A percentile compares a stretch with the other conserved stretches of the same genome.
phyloP scores from a whole-genome alignment of 2,329 filamentous ascomycete species.

The Monilinia polystroma region DNA sequence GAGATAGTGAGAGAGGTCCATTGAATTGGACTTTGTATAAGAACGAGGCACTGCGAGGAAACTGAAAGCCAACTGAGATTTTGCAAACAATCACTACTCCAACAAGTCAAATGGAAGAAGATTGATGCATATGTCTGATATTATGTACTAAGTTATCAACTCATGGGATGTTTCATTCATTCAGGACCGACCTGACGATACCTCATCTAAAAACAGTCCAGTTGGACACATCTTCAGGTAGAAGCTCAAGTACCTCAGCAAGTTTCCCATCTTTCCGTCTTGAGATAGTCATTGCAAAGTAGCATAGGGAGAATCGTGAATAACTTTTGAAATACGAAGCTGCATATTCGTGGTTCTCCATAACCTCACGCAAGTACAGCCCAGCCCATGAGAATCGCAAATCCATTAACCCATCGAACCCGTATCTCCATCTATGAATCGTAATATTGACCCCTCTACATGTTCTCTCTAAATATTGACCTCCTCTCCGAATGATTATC shows the following conservation, averaged over 20 bases:
- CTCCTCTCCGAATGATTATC: slow-evolving; percentile 66
- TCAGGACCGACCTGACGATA: background rate
- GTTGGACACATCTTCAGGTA: slow-evolving; percentile 1
- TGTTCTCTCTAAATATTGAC: slow-evolving; percentile 69
- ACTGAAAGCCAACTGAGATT: background rate
- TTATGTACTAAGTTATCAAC: background rate
- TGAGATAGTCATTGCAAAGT: background rate
- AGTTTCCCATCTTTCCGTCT: background rate
- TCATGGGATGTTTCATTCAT: background rate
- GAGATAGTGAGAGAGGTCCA: background rate
- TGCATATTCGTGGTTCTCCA: background rate
- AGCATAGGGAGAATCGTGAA: background rate
- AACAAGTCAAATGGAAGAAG: background rate
- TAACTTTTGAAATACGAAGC: background rate
- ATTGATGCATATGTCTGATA: background rate
- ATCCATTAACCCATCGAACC: slow-evolving; percentile 2
- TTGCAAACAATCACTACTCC: background rate
- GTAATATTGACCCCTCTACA: slow-evolving; percentile 46
- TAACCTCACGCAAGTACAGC: background rate
- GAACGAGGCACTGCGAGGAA: too few relatives aligned
- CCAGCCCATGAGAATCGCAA: slow-evolving; percentile 5
- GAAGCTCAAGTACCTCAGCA: background rate
- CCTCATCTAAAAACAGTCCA: background rate
- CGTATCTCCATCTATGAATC: background rate
- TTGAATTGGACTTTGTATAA: background rate